Conservation (phyloP, 495 filamentous ascomycete genomes). For the Saxispiralis lemnorum region DNA sequence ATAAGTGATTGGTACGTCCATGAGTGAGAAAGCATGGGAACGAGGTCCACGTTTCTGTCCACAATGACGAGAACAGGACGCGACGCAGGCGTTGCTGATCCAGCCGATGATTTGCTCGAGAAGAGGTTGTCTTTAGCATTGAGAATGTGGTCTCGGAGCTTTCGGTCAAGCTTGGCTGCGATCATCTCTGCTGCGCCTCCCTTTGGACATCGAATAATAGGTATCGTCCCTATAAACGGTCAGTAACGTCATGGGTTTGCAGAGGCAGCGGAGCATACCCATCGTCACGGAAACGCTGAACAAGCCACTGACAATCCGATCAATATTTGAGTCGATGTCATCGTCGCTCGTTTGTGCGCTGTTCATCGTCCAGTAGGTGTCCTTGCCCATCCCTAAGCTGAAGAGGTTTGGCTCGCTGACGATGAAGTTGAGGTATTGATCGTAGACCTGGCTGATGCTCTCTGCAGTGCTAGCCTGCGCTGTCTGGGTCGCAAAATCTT, state of each 20-base stretch:
- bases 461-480: conserved; percentile 69
- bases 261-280: conserved; percentile 36
- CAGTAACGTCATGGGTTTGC: neutral
- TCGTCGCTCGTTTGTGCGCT: conserved; percentile 81
- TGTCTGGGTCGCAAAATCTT: conserved; percentile 85
- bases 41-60: conserved; percentile 85
- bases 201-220: conserved; percentile 41
- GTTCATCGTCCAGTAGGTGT: conserved; percentile 89
- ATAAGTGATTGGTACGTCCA: conserved; percentile 98
- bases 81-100: conserved; percentile 29
- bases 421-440: conserved; percentile 96
- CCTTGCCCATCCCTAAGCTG: conserved; percentile 71
- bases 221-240: conserved; percentile 49
- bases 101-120: conserved; percentile 28
- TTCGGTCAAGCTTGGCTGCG: conserved; percentile 80
- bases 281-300: conserved; percentile 96
- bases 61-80: conserved; percentile 76
- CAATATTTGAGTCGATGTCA: conserved; percentile 67
- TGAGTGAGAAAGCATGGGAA: conserved; percentile 97
- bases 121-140: conserved; percentile 96
- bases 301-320: conserved; percentile 80
- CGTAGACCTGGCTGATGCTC: conserved; percentile 78
- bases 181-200: conserved; percentile 90
- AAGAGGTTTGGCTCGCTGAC: conserved; percentile 93
- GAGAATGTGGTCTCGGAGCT: conserved; percentile 86